phyloP scores from a whole-genome alignment of 2,329 filamentous ascomycete genomes.

The Furcasterigmium furcatum region DNA sequence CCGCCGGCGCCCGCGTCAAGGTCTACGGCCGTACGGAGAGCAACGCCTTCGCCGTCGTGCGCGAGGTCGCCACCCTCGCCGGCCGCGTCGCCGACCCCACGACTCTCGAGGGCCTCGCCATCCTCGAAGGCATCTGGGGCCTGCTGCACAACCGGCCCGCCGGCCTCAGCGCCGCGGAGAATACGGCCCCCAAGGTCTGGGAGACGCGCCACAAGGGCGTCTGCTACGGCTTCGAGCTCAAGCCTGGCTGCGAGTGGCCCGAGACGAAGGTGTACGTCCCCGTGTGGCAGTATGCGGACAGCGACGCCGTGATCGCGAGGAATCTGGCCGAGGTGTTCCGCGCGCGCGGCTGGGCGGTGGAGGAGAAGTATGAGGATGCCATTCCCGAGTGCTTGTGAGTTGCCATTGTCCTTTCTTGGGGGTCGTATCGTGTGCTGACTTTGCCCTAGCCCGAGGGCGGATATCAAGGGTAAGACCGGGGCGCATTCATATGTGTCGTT shows the following conservation, averaged over 20 bases:
- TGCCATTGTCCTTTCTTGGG: neutral
- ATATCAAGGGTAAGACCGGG: slow-evolving; percentile 3
- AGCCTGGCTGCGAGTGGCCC: slow-evolving; percentile 15
- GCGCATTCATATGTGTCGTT: slow-evolving; percentile 16
- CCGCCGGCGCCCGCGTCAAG: slow-evolving; percentile 19
- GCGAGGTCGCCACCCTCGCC: slow-evolving; percentile 18
- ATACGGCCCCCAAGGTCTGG: slow-evolving; percentile 8
- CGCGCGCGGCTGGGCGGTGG: slow-evolving; percentile 10
- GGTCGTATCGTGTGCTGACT: neutral
- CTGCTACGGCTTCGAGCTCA: slow-evolving; percentile 21
- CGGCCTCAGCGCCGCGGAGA: slow-evolving; percentile 7
- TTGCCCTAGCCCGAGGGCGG: slow-evolving; percentile 7
- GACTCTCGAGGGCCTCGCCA: slow-evolving; percentile 15
- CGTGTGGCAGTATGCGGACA: slow-evolving; percentile 17
- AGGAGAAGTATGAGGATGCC: slow-evolving; percentile 8
- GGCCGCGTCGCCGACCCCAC: slow-evolving; percentile 14
- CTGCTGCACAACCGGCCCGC: slow-evolving; percentile 18
- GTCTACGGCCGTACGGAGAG: slow-evolving; percentile 18
- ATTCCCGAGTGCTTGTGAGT: slow-evolving; percentile 11
- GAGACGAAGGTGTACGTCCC: slow-evolving; percentile 21
- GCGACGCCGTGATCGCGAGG: slow-evolving; percentile 7
- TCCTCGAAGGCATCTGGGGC: slow-evolving; percentile 19
- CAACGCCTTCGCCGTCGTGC: slow-evolving; percentile 18
- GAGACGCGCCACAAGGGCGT: slow-evolving; percentile 14
- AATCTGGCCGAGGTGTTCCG: slow-evolving; percentile 10